Conservation (phyloP, 495 filamentous ascomycete genomes). For the Astrothelium macrocarpum region DNA sequence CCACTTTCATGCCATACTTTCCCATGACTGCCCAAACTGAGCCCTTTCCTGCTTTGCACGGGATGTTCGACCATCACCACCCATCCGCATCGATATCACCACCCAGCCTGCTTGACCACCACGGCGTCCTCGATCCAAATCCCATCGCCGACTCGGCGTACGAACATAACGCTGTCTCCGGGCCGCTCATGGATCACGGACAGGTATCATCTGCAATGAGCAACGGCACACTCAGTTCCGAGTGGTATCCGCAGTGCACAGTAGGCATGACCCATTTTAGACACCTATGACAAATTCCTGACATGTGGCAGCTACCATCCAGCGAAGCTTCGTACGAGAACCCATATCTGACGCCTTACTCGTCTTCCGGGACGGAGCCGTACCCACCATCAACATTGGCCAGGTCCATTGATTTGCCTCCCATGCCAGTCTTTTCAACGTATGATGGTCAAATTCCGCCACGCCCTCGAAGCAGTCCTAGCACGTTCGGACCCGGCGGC, state of each 20-base stretch:
- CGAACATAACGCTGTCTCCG: slow-evolving; percentile 1
- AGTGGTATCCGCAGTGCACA: slow-evolving; percentile 1
- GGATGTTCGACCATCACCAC: not conserved
- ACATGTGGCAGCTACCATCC: not conserved
- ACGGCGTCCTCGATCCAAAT: not conserved
- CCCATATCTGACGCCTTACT: slow-evolving; percentile 21
- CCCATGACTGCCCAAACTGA: slow-evolving; percentile 6
- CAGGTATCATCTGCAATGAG: slow-evolving; percentile 4
- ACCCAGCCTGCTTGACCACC: not conserved
- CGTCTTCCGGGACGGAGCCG: slow-evolving; percentile 16
- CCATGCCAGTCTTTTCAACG: slow-evolving; percentile 15
- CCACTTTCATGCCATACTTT: slow-evolving; percentile 4
- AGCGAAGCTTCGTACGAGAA: slow-evolving; percentile 12
- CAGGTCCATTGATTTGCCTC: slow-evolving; percentile 7
- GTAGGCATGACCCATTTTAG: not conserved
- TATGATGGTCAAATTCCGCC: slow-evolving; percentile 7
- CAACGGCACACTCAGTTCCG: not conserved
- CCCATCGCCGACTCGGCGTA: not conserved
- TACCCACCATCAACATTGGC: slow-evolving; percentile 14
- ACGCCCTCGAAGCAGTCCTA: slow-evolving; percentile 31
- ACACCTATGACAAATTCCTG: not conserved
- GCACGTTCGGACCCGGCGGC: slow-evolving; percentile 30
- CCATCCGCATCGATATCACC: not conserved
- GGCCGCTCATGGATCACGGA: not conserved
- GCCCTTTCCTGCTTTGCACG: slow-evolving; percentile 7